Conservation (phyloP, 2,329 filamentous ascomycete species). For the Alternaria alternata region DNA sequence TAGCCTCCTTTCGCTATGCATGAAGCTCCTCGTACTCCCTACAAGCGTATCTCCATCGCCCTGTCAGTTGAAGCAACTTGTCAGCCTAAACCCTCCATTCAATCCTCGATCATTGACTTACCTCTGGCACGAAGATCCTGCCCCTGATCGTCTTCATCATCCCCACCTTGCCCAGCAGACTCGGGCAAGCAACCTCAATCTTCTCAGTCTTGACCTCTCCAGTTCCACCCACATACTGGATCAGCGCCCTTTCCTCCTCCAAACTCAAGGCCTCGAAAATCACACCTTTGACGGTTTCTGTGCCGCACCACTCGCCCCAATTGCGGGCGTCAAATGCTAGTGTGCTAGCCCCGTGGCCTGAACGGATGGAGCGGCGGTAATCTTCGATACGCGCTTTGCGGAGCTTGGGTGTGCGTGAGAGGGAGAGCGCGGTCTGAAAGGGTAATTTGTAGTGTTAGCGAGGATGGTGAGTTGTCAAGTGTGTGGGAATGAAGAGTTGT, state of each 20-base stretch:
- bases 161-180: background rate
- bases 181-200: slow-evolving; percentile 2
- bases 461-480: background rate
- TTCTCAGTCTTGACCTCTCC: background rate
- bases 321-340: background rate
- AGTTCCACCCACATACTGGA: background rate
- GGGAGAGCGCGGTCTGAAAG: background rate
- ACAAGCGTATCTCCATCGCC: slow-evolving; percentile 1
- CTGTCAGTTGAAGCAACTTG: background rate
- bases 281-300: slow-evolving; percentile 4
- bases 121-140: background rate
- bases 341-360: background rate
- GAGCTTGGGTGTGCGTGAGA: background rate
- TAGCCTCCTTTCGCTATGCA: background rate
- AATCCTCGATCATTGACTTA: background rate
- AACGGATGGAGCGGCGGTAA: background rate
- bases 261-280: background rate
- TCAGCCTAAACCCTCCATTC: background rate
- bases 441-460: background rate
- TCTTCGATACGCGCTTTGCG: slow-evolving; percentile 5
- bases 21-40: background rate
- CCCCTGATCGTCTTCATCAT: background rate
- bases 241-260: background rate
- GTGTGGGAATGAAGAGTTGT: background rate
- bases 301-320: background rate